Evolutionary conservation across 176 grass and related monocot genomes (phyloP).

Genomic region (Paspalum vaginatum): DNA sequence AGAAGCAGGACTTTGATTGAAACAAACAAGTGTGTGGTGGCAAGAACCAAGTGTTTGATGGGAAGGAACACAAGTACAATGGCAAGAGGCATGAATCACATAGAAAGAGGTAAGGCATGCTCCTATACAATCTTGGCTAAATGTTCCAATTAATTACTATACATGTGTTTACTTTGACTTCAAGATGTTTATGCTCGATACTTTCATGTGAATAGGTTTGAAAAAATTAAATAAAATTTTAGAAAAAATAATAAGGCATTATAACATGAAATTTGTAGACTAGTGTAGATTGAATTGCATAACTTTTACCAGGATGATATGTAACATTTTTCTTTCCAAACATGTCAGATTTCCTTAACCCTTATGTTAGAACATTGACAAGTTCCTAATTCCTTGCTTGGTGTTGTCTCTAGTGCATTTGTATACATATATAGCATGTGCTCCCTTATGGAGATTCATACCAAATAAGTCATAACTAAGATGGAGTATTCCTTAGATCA

Average conservation of each 20-base stretch:
- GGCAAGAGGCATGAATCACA: background rate
- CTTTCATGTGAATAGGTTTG: no score
- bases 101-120: slow-evolving; percentile 12
- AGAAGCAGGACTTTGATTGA: background rate
- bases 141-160: background rate
- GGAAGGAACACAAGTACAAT: background rate
- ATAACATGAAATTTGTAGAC: background rate
- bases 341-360: background rate
- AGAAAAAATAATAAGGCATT: background rate
- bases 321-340: background rate
- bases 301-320: background rate
- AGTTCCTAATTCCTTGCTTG: background rate
- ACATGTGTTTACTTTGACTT: background rate
- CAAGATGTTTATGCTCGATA: background rate
- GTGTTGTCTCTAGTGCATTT: background rate
- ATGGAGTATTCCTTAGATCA: background rate
- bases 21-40: background rate
- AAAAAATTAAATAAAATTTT: background rate
- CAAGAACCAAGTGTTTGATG: background rate
- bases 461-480: background rate
- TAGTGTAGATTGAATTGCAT: background rate
- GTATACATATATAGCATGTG: background rate
- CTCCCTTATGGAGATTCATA: no score
- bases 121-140: background rate
- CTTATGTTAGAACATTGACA: background rate